Evolutionary conservation across 2,329 filamentous ascomycete species (phyloP).

Genomic region (Pseudogymnoascus sp.): DNA sequence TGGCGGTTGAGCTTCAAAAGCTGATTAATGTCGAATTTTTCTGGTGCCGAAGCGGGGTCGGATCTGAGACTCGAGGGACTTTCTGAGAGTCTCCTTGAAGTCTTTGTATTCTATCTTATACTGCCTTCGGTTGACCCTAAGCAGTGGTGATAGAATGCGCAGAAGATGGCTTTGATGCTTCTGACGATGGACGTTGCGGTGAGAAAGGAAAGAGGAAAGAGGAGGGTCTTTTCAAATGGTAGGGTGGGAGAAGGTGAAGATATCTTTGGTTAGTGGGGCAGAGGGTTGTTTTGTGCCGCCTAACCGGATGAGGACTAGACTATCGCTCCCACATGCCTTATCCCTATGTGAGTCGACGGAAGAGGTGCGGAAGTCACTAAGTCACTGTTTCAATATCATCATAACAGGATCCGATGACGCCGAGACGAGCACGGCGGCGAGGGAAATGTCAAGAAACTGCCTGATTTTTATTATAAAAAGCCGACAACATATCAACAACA

Average conservation of each 20-base stretch:
- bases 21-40: slow-evolving; percentile 26
- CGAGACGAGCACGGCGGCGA: background rate
- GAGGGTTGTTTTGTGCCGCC: slow-evolving; percentile 8
- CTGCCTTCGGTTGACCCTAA: slow-evolving; percentile 22
- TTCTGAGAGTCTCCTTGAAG: slow-evolving; percentile 19
- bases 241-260: slow-evolving; percentile 10
- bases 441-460: background rate
- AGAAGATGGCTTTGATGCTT: slow-evolving; percentile 20
- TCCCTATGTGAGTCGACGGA: slow-evolving; percentile 8
- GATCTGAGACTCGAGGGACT: slow-evolving; percentile 20
- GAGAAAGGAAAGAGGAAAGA: slow-evolving; percentile 16
- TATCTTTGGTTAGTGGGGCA: slow-evolving; percentile 10
- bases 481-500: background rate
- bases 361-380: slow-evolving; percentile 6
- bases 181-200: slow-evolving; percentile 13
- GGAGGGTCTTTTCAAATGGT: slow-evolving; percentile 10
- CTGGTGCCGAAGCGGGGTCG: slow-evolving; percentile 19
- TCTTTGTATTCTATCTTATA: slow-evolving; percentile 19
- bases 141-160: slow-evolving; percentile 23
- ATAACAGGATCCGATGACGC: background rate
- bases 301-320: slow-evolving; percentile 4
- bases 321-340: slow-evolving; percentile 9
- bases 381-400: slow-evolving; percentile 6
- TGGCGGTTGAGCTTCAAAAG: slow-evolving; percentile 63
- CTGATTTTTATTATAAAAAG: background rate